A percentile compares a stretch with the other conserved stretches of the same genome.
Evolutionary conservation across 129 eudicot species (phyloP).

Genomic region (Ambrosia artemisiifolia): DNA sequence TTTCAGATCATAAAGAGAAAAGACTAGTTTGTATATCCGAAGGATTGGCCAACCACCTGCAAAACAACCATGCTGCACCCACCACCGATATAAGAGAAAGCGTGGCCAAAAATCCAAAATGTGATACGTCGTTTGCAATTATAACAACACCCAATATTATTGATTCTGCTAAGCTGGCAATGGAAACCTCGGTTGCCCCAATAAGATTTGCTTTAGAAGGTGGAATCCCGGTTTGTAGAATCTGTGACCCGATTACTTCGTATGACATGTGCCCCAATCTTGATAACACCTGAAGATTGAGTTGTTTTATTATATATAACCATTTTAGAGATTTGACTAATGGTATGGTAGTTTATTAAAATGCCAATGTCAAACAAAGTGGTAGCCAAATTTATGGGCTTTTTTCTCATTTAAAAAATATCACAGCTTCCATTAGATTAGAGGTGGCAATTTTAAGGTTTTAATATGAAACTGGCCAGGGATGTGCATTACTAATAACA

Average conservation of each 20-base stretch:
- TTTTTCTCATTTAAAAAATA: not conserved
- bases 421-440: not conserved
- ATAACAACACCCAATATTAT: constrained; percentile 84
- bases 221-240: constrained; percentile 95
- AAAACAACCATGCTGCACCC: constrained; percentile 86
- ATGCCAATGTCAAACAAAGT: not conserved
- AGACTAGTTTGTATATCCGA: constrained; percentile 73
- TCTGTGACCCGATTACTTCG: constrained; percentile 89
- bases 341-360: not conserved
- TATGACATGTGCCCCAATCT: constrained; percentile 97
- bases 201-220: constrained; percentile 94
- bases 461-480: not conserved
- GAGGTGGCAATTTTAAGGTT: not conserved
- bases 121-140: constrained; percentile 79
- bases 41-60: constrained; percentile 75
- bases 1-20: constrained; percentile 44
- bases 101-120: constrained; percentile 81
- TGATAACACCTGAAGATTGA: constrained; percentile 63
- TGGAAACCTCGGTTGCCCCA: constrained; percentile 90
- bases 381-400: not conserved
- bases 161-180: constrained; percentile 94
- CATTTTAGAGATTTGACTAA: not conserved
- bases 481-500: not conserved
- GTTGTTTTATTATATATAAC: not conserved
- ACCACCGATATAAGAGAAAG: constrained; percentile 84